Conservation (phyloP, 2,329 filamentous ascomycete species). For the Hypocreales sp. region DNA sequence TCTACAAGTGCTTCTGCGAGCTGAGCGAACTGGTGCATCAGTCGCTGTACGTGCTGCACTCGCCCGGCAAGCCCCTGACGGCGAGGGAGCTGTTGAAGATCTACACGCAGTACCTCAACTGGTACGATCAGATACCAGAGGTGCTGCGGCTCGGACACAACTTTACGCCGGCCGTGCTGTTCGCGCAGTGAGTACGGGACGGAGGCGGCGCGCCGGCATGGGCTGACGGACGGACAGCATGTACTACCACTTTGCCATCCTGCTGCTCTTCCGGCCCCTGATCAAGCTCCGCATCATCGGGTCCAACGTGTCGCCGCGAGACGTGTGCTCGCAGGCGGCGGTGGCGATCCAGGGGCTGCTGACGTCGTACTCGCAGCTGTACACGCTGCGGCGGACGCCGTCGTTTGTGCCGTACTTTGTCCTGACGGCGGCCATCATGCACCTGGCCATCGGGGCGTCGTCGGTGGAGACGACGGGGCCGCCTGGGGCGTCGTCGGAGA, state of each 20-base stretch:
- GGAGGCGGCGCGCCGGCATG: no score
- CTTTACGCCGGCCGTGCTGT: constrained; percentile 57
- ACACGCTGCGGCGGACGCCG: constrained; percentile 41
- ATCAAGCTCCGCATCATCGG: constrained; percentile 49
- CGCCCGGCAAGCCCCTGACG: constrained; percentile 49
- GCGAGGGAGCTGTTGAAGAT: constrained; percentile 46
- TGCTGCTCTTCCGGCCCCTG: constrained; percentile 59
- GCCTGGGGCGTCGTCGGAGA: constrained; percentile 6
- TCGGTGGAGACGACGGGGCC: constrained; percentile 3
- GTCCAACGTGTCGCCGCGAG: constrained; percentile 45
- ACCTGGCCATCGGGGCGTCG: constrained; percentile 35
- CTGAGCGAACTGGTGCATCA: constrained; percentile 61
- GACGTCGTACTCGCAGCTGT: constrained; percentile 40
- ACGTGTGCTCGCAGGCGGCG: constrained; percentile 48
- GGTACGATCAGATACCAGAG: constrained; percentile 54
- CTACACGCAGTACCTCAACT: constrained; percentile 54
- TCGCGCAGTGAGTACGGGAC: constrained; percentile 53
- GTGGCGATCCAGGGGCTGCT: constrained; percentile 42
- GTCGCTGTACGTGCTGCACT: constrained; percentile 56
- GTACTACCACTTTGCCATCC: constrained; percentile 56
- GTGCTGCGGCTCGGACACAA: constrained; percentile 49
- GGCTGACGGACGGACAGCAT: constrained; percentile 28
- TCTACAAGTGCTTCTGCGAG: constrained; percentile 54
- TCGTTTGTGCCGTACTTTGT: constrained; percentile 48
- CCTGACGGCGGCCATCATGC: constrained; percentile 45